Base-by-base conservation (phyloP, 805 yeast genomes). In the Schwanniomyces polymorphus region DNA sequence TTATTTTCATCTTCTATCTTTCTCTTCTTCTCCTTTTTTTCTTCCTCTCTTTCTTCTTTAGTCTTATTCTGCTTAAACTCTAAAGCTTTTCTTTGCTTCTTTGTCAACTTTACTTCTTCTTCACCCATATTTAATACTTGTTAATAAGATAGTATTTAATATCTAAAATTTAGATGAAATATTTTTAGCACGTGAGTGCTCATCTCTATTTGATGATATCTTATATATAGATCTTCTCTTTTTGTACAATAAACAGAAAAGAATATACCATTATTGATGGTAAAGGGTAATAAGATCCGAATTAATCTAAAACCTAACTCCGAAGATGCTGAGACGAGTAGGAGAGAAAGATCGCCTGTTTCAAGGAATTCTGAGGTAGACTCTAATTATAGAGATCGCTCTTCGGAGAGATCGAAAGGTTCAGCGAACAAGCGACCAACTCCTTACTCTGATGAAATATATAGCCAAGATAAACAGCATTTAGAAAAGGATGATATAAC, bases 41-140 rank as follows among this genome's bases (percentile, higher is more conserved):
- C 66, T 45, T 59, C 63, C 38, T 67, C 68, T 56, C 73, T 59
- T 49, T 68, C 72, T 48, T 71, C 74, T 56, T 72, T 71, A 60
- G 56, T 65, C 59, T 60, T 65, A 50, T 67, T 70, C 49, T 65
- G 64, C 44, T 80, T 72, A 64, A 83, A 84, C 57, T 79, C 80
- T 38, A 82, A 73, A 9, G 87, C 86, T 59, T 84, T 84, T 46
- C 71, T 72, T 62, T 85, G 83, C 57, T 82, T 84, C 70, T 84
- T 84, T n/a, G 85, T 80, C 25, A 84, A 68, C 60, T 81, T 82
- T 41, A 18, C 35, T 16, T 21, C 35, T 12, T 44, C 48, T 25
- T 26, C 37, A n/a, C 14, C 10, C 26, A 31, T 29, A 10, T 31
- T 12, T 31, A 34, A 10, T 11, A 7, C 7, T 10, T 25, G 12